A percentile compares a stretch with the other conserved stretches of the same genome.
Evolutionary conservation across 306 rosid genomes (phyloP).

Genomic region (Ammopiptanthus mongolicus): DNA sequence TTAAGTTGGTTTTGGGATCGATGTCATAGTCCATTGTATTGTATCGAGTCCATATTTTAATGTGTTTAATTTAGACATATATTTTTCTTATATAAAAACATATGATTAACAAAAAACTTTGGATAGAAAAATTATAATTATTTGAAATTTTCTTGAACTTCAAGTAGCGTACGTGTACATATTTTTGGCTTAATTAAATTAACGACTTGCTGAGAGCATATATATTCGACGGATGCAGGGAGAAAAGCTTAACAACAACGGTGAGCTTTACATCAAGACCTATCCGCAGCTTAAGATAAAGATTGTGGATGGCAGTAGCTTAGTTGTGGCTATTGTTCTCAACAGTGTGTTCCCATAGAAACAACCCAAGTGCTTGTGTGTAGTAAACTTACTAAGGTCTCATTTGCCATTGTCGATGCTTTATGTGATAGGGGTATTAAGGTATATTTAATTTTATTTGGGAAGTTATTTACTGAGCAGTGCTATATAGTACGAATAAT

Average conservation of each 20-base stretch:
- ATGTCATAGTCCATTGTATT: no score
- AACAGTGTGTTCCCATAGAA: slow-evolving; percentile 51
- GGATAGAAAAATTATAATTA: no score
- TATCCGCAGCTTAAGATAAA: slow-evolving; percentile 52
- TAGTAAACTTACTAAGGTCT: slow-evolving; percentile 56
- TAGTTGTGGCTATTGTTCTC: slow-evolving; percentile 54
- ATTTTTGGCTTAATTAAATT: not conserved
- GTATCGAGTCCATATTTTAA: no score
- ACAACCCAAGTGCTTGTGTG: slow-evolving; percentile 48
- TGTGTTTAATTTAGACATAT: no score
- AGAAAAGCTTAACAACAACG: slow-evolving; percentile 53
- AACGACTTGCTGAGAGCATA: not conserved
- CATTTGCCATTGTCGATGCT: slow-evolving; percentile 47
- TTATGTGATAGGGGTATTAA: slow-evolving; percentile 55
- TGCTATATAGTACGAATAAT: no score
- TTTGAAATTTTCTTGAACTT: not conserved
- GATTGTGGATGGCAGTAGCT: slow-evolving; percentile 79
- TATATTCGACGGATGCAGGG: slow-evolving; percentile 29
- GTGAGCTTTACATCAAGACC: slow-evolving; percentile 46
- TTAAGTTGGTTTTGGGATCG: no score
- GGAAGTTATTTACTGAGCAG: no score
- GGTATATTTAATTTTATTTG: slow-evolving; percentile 30
- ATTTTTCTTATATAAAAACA: no score
- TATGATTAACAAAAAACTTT: no score
- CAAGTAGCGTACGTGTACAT: not conserved